phyloP scores from a whole-genome alignment of 495 filamentous ascomycete species.

The Xylaria castorea region DNA sequence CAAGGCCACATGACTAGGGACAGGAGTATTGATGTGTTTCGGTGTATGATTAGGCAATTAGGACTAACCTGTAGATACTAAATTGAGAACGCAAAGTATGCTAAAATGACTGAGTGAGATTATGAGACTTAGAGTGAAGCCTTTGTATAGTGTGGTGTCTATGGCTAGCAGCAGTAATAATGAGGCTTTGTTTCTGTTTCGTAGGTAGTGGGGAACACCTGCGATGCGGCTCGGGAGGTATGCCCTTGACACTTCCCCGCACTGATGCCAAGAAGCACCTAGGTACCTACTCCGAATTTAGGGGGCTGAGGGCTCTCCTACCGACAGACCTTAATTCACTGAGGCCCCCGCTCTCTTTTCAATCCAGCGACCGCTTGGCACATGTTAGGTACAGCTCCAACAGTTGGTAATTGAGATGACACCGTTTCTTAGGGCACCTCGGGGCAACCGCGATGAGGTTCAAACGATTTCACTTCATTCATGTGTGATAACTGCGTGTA shows the following conservation, averaged over 20 bases:
- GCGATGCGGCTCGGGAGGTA: neutral
- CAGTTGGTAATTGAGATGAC: neutral
- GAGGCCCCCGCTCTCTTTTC: neutral
- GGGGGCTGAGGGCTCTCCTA: neutral
- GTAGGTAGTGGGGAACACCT: neutral
- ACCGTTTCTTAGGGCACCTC: no score
- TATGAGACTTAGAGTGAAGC: neutral
- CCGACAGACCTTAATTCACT: neutral
- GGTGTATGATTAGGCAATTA: conserved; percentile 30
- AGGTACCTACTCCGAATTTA: neutral
- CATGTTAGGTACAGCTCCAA: neutral
- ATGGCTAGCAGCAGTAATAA: neutral
- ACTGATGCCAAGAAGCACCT: conserved; percentile 2
- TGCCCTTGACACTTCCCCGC: neutral
- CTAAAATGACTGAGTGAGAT: neutral
- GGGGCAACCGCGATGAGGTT: neutral
- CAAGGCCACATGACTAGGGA: neutral
- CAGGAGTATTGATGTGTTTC: neutral
- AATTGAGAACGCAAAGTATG: conserved; percentile 10
- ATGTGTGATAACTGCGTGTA: neutral
- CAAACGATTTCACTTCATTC: neutral
- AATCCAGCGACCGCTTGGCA: neutral
- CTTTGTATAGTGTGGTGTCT: neutral
- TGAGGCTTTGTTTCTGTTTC: neutral
- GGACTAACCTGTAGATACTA: conserved; percentile 39